Conservation (phyloP, 495 filamentous ascomycete species). For the Amorphotheca resinae region DNA sequence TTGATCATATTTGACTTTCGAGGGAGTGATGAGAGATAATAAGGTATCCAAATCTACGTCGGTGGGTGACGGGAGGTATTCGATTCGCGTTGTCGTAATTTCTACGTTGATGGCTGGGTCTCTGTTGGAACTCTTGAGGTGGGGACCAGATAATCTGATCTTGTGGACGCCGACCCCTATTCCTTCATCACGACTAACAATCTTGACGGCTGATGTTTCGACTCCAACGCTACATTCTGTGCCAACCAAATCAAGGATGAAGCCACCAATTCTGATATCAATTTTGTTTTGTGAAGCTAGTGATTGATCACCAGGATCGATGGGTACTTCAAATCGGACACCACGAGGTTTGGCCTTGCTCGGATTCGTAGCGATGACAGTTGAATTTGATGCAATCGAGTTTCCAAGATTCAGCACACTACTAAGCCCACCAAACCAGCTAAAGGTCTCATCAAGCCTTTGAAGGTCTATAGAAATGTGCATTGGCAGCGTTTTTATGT, state of each 20-base stretch:
- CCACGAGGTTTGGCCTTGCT: conserved; percentile 37
- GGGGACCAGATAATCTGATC: conserved; percentile 59
- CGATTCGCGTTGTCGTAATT: conserved; percentile 50
- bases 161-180: conserved; percentile 62
- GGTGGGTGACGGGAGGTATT: conserved; percentile 61
- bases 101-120: conserved; percentile 39
- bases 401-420: conserved; percentile 79
- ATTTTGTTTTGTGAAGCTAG: conserved; percentile 49
- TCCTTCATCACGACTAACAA: conserved; percentile 57
- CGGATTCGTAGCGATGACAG: conserved; percentile 30
- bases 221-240: conserved; percentile 61
- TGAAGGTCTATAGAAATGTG: conserved; percentile 67
- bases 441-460: conserved; percentile 72
- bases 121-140: conserved; percentile 33
- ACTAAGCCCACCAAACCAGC: conserved; percentile 84
- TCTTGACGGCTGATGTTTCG: conserved; percentile 66
- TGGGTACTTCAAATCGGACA: conserved; percentile 60
- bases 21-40: conserved; percentile 77
- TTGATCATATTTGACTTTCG: conserved; percentile 80
- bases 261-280: conserved; percentile 63
- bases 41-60: conserved; percentile 72
- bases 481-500: conserved; percentile 74
- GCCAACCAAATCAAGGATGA: conserved; percentile 60
- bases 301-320: conserved; percentile 32
- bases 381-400: conserved; percentile 65